Base-by-base conservation (phyloP, 352 stramenopile species). In the Phytophthora parvispora region DNA sequence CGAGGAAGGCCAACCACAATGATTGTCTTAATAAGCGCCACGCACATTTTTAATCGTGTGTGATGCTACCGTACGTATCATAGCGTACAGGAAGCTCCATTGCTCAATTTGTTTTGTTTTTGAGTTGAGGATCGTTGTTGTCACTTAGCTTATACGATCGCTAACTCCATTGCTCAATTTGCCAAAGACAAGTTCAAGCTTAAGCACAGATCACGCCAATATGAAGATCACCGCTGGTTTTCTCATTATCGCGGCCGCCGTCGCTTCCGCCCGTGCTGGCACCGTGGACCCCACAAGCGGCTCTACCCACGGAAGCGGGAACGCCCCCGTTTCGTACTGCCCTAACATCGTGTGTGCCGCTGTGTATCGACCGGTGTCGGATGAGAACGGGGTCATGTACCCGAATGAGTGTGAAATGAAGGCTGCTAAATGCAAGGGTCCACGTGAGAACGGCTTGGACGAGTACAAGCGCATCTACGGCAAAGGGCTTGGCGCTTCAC, bases 361-460 rank as follows among this genome's bases (percentile, higher is more conserved):
- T 28, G 72, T 80, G 28, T 79, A 77, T 38, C 15, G 56, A 0
- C 74, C 77, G 8, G 69, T 81, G 20, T 63, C 27, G 18, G 73
- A 77, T 10, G 71, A 77, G 24, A 64, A 86, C 28, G 75, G 75
- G 12, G 47, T 61, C 12, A 73, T 36, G 8, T 86, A 86, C 64
- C 27, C 62, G 16, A 86, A 81, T 50, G 38, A 53, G 42, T 86
- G 77, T 40, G 58, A 63, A 20, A 69, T 85, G 51, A 31, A 60
- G 9, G 68, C 64, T 45, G 64, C 64, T 0, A 63, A 75, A 24
- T 88, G 80, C 61, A 77, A 72, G 40, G 66, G 75, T 16, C 40
- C 42, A 9, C 63, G 55, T 9, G 50, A 69, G 45, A 64, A 76
- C 57, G 31, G 52, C 13, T 54, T 73, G 52, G 65, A 62, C 1